Evolutionary conservation across 1,139 yeast species (phyloP).

Genomic region (Candida sanyaensis): DNA sequence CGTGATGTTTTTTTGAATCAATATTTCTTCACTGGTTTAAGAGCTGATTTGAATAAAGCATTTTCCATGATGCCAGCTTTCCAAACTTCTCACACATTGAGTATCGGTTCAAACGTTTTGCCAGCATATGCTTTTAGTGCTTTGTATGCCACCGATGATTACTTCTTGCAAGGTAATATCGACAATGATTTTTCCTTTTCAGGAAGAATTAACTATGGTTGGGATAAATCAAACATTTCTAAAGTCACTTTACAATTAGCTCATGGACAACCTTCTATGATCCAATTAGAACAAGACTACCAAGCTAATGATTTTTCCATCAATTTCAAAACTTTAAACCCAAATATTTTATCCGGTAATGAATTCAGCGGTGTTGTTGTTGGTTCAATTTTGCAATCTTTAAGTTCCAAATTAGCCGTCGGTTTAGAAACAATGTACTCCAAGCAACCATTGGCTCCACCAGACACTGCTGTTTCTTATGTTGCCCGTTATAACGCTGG

Average conservation of each 20-base stretch:
- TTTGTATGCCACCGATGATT: constrained; percentile 82
- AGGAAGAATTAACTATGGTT: constrained; percentile 90
- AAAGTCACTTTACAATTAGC: constrained; percentile 90
- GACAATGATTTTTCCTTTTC: constrained; percentile 85
- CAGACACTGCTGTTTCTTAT: constrained; percentile 90
- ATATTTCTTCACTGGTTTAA: constrained; percentile 91
- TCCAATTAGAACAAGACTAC: constrained; percentile 95
- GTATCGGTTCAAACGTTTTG: constrained; percentile 82
- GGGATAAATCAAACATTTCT: constrained; percentile 79
- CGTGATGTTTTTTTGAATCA: constrained; percentile 91
- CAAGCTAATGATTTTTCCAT: constrained; percentile 86
- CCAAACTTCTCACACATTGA: constrained; percentile 95
- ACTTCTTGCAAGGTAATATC: constrained; percentile 87
- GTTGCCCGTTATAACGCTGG: constrained; percentile 87
- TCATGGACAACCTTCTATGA: constrained; percentile 88
- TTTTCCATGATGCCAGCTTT: constrained; percentile 91
- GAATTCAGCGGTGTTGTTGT: constrained; percentile 82
- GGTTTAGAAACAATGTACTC: constrained; percentile 95
- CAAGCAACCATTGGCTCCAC: constrained; percentile 76
- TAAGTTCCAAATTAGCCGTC: constrained; percentile 78
- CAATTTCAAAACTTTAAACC: constrained; percentile 90
- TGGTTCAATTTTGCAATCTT: constrained; percentile 86
- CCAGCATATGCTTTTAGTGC: constrained; percentile 95
- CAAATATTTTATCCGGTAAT: constrained; percentile 65
- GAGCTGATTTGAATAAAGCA: constrained; percentile 95